Percentiles rank a stretch among this genome's conserved stretches.
phyloP scores from a whole-genome alignment of 1,284 basidiomycete species.

The Waitea zeae region DNA sequence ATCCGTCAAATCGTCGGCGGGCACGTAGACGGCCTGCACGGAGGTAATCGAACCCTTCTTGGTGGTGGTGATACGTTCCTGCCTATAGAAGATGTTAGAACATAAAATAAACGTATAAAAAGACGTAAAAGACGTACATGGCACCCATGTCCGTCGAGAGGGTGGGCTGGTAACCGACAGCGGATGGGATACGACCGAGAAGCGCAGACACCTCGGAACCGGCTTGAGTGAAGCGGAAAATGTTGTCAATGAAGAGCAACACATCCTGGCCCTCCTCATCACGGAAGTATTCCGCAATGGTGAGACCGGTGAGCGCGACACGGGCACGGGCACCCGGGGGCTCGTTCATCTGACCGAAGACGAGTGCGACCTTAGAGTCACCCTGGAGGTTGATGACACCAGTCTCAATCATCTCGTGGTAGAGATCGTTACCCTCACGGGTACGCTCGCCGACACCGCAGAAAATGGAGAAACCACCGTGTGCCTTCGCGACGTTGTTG shows the following conservation, averaged over 20 bases:
- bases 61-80: constrained; percentile 98
- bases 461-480: constrained; percentile 99
- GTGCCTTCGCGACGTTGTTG: constrained; percentile 99
- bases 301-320: constrained; percentile 97
- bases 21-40: constrained; percentile 98
- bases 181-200: constrained; percentile 99
- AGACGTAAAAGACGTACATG: constrained; percentile 54
- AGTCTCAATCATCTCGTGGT: constrained; percentile 99
- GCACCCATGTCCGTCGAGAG: constrained; percentile 99
- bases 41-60: constrained; percentile 99
- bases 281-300: constrained; percentile 99
- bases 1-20: constrained; percentile 99
- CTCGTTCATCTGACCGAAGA: constrained; percentile 99
- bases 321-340: constrained; percentile 99
- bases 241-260: constrained; percentile 99
- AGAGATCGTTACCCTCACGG: constrained; percentile 99
- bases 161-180: constrained; percentile 99
- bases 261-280: constrained; percentile 99
- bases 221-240: constrained; percentile 99
- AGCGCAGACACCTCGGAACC: constrained; percentile 99
- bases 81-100: constrained; percentile 27
- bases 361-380: constrained; percentile 98
- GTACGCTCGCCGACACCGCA: constrained; percentile 99
- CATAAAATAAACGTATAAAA: constrained; percentile 2
- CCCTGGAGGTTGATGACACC: constrained; percentile 99